phyloP scores from a whole-genome alignment of 208 protist genomes.

The Crithidia brevicula region DNA sequence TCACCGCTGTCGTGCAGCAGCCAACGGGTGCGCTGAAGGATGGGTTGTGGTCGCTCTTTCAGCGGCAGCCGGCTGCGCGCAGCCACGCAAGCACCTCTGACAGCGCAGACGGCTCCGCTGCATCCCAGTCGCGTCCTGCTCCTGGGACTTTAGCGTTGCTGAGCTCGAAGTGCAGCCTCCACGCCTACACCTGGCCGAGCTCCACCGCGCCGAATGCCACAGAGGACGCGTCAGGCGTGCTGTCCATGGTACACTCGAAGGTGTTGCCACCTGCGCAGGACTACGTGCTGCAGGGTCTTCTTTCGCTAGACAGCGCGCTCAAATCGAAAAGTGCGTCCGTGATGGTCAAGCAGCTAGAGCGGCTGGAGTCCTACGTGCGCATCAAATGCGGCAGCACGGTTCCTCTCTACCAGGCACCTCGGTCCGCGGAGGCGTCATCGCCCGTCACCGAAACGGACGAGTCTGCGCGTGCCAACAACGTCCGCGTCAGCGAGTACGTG shows the following conservation, averaged over 20 bases:
- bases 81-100: neutral
- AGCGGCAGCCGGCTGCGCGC: neutral
- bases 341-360: constrained; percentile 30
- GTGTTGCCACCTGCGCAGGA: constrained; percentile 19
- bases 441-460: too few relatives aligned
- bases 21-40: constrained; percentile 26
- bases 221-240: neutral
- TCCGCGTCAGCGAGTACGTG: constrained; percentile 50
- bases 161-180: constrained; percentile 40
- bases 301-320: constrained; percentile 58
- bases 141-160: constrained; percentile 31
- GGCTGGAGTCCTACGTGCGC: constrained; percentile 68
- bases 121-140: constrained; percentile 5
- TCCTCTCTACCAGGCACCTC: constrained; percentile 36
- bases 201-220: neutral
- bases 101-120: neutral
- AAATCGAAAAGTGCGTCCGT: constrained; percentile 17
- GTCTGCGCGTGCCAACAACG: neutral
- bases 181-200: constrained; percentile 36
- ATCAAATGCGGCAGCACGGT: constrained; percentile 48
- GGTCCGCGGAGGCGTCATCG: neutral
- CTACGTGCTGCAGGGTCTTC: constrained; percentile 47
- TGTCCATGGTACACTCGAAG: constrained; percentile 17
- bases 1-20: constrained; percentile 36
- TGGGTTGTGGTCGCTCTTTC: constrained; percentile 37